Conservation (phyloP, 75 land plant genomes). For the Selaginella moellendorffii region DNA sequence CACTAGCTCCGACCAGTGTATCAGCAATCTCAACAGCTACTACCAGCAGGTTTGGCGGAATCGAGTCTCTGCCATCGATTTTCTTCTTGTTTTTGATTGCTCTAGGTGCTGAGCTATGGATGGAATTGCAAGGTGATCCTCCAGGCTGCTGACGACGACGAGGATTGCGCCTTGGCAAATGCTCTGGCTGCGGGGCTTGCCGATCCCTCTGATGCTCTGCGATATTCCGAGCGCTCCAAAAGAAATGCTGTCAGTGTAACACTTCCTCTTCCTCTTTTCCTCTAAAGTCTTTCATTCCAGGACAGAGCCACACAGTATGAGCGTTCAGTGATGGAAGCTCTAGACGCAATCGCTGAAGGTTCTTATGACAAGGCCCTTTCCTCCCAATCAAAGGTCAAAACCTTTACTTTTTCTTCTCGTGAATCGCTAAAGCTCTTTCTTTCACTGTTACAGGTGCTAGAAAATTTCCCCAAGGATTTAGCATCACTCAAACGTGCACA, state of each 20-base stretch:
- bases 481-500: conserved; percentile 75
- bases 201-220: conserved; percentile 6
- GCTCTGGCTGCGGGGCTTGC: conserved; percentile 39
- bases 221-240: neutral
- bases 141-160: conserved; percentile 37
- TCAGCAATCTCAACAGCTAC: conserved; percentile 43
- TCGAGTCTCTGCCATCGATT: conserved; percentile 4
- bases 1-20: conserved; percentile 52
- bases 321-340: conserved; percentile 43
- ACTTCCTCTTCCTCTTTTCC: neutral
- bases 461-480: conserved; percentile 66
- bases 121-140: conserved; percentile 38
- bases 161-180: conserved; percentile 49
- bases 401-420: no score
- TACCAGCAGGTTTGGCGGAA: conserved; percentile 23
- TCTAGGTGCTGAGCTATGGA: conserved; percentile 61
- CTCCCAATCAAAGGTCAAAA: conserved; percentile 47
- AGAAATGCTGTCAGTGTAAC: neutral
- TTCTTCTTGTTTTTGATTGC: neutral
- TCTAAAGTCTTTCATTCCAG: conserved; percentile 15
- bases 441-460: conserved; percentile 36
- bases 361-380: conserved; percentile 41
- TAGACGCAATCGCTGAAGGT: conserved; percentile 31
- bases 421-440: no score
- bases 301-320: conserved; percentile 60